Base-by-base conservation (phyloP, 352 stramenopile genomes). In the Globisporangium perplexum region DNA sequence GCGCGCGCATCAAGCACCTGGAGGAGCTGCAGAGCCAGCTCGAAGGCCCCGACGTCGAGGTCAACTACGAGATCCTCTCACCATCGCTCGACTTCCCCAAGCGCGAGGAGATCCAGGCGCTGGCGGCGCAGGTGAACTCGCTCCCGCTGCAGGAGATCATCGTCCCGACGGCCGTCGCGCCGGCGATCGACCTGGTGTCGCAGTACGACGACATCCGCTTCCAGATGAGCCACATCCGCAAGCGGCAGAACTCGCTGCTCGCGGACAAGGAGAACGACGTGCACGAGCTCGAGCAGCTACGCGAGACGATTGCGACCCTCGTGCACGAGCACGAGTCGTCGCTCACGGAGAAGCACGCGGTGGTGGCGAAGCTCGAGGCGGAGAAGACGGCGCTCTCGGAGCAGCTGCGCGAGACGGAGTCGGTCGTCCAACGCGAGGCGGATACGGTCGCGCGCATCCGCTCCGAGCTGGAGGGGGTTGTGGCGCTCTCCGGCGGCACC, bases 71-170 rank as follows among this genome's bases (percentile, higher is more conserved):
- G 41, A 80, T 69, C 49, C 69, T 83, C 20, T 70, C 70, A 43
- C 67, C 65, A 31, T 57, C 76, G 47, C 31, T 83, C 11, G 72
- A 80, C 53, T 76, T 62, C 45, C 55, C 68, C 20, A 80, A 80
- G 43, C 77, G 55, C 50, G 71, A 68, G 0, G 70, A 80, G 48
- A 74, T 83, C 51, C 59, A 62, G 31, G 55, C 55, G 4, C 18
- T 62, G 7, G 48, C 55, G 1, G 31, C 36, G 12, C 55, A 62
- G 36, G 55, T 62, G 18, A 35, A 62, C 26, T 62, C 55, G 31
- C 24, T 62, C 1, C 45, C 39, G 22, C 10, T 28, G 17, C 50
- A 47, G n/a, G 36, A 49, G 24, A 47, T 11, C 4, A 28, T 30
- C 17, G n/a, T n/a, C n/a, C 22, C 52, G 3, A 43, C 30, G 6